Base-by-base conservation (phyloP, 495 filamentous ascomycete genomes). In the Penicillium silybi region DNA sequence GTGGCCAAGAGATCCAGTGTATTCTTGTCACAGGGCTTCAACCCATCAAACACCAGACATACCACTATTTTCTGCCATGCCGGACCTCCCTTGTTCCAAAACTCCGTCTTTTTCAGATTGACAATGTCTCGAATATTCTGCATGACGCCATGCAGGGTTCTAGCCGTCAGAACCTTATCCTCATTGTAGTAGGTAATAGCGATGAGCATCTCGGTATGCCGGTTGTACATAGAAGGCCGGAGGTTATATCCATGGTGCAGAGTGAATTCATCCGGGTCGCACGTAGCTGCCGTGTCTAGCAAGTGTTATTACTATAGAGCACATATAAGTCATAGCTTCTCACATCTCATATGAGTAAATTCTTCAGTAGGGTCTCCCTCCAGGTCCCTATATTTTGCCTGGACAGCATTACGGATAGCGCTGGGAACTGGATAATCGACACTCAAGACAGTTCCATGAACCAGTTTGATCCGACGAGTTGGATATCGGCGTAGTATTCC, bases 51-150 rank as follows among this genome's bases (percentile, higher is more conserved):
- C 44, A 97, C 89, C 56, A 97, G 71, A 67, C 86, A 90, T 23
- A 97, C 92, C 17, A 97, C 92, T 65, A 97, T 97, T 77, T 97
- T 97, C 69, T 97, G 92, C 92, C 92, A 97, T 32, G 92, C 92
- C 29, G 92, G 91, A 25, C 92, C 92, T 57, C 92, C 92, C 72
- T 95, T 92, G 72, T 95, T 93, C 92, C 92, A 97, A 78, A 97
- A 97, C 59, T 93, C 89, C n/a, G 92, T 95, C 70, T 91, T 95
- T 74, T 96, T 96, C 52, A 96, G 74, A 72, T 95, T 95, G 54
- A 95, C 92, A 63, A 97, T 96, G 58, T 97, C 91, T 41, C 90
- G 84, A 56, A 97, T 87, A 61, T 97, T 97, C 66, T 95, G 89
- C 92, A 97, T 96, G 45, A 93, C 92, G 67, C 90, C 89, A 61